These are phyloP conservation scores for Xylaria acuta DNA, from an alignment of 495 filamentous ascomycete genomes.

Conservation along the genomic window DNA sequence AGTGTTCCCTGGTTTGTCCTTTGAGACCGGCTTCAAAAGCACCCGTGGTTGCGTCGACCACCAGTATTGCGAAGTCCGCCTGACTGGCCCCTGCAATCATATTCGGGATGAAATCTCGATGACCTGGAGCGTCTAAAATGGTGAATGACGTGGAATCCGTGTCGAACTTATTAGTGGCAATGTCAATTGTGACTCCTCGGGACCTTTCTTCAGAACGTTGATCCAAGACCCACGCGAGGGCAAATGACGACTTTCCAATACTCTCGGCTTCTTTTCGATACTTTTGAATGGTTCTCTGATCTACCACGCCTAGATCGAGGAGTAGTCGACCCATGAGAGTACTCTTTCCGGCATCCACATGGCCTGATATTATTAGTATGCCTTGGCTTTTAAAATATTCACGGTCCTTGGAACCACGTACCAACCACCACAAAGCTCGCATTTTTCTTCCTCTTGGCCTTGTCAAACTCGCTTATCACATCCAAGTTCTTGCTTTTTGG, in stretches of 20 bases:
- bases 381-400: not conserved
- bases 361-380: slow-evolving; percentile 59
- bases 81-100: slow-evolving; percentile 98
- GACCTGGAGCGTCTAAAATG: slow-evolving; percentile 93
- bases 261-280: slow-evolving; percentile 87
- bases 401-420: slow-evolving; percentile 46
- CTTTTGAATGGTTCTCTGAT: slow-evolving; percentile 84
- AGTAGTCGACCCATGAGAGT: slow-evolving; percentile 96
- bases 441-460: slow-evolving; percentile 73
- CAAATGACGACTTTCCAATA: slow-evolving; percentile 94
- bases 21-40: slow-evolving; percentile 92
- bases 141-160: slow-evolving; percentile 87
- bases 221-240: slow-evolving; percentile 94
- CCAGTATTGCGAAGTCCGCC: slow-evolving; percentile 94
- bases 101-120: slow-evolving; percentile 95
- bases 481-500: slow-evolving; percentile 87
- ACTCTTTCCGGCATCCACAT: slow-evolving; percentile 97
- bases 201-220: slow-evolving; percentile 84
- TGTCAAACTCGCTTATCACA: slow-evolving; percentile 81
- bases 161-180: slow-evolving; percentile 92
- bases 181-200: slow-evolving; percentile 95
- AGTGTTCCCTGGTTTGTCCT: slow-evolving; percentile 94
- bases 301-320: slow-evolving; percentile 84
- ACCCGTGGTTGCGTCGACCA: slow-evolving; percentile 86
- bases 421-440: slow-evolving; percentile 97